Base-by-base conservation (phyloP, 2,329 filamentous ascomycete species). In the Ophiocordyceps australis region DNA sequence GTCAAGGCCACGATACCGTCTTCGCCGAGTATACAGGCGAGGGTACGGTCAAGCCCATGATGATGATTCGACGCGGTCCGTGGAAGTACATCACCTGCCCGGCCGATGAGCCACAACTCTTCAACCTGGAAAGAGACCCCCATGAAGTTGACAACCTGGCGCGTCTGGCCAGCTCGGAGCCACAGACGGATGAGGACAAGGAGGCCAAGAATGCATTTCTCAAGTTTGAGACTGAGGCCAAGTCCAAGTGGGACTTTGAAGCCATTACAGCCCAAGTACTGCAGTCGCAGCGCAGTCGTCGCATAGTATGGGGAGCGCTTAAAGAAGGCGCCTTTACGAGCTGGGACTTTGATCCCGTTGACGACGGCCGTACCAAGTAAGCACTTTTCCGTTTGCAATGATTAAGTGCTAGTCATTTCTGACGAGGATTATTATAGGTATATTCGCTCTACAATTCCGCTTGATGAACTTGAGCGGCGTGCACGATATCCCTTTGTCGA, bases 21-120 rank as follows among this genome's bases (percentile, higher is more conserved):
- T 77, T 86, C 40, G 83, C 82, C 32, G 85, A 94, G 55, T 94
- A 94, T 55, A 92, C 86, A 43, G 85, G 82, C 25, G 85, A 94
- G 52, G 85, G 85, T 24, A 93, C 85, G 2, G 62, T 92, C 29
- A 74, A 78, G 5, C 85, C 85, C 2, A 67, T 91, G 29, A 81
- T 92, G 62, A 94, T 94, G 85, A 94, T 94, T 43, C 74, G 79
- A 30, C 74, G 82, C 28, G 81, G 81, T 7, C 62, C 66, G 24
- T 94, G 81, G 81, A 94, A 94, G 59, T 93, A 83, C 49, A 72
- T 89, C 35, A 82, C 69, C 34, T 93, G 82, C 41, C 73, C 83
- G 6, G 74, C 74, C 14, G 85, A 94, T 43, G 74, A 77, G 17
- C 74, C 79, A 17, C 81, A 89, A 54, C 65, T 94, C 9, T 94